phyloP scores from a whole-genome alignment of 2,329 filamentous ascomycete species.

The Pestalotiopsis sp. region DNA sequence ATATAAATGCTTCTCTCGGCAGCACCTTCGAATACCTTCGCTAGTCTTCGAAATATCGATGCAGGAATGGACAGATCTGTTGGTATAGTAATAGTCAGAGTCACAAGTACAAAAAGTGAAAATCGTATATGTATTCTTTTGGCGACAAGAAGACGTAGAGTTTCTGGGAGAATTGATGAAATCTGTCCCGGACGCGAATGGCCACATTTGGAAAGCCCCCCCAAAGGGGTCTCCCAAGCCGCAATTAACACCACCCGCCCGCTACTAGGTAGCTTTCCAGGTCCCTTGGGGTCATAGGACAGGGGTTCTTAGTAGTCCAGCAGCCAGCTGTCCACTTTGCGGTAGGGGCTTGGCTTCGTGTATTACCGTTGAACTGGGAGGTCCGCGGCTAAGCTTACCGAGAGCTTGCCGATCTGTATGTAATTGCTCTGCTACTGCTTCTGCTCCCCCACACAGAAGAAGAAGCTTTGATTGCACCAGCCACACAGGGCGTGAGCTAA shows the following conservation, averaged over 20 bases:
- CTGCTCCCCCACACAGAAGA: not conserved
- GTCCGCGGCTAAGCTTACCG: not conserved
- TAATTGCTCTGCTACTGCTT: not conserved
- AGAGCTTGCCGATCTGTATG: not conserved
- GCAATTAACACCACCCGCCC: not conserved
- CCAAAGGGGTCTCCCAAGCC: not conserved
- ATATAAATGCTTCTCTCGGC: not conserved
- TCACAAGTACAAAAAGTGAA: not conserved
- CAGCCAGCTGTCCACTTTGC: not conserved
- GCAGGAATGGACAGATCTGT: not conserved
- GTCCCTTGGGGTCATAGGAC: not conserved
- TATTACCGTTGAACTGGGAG: not conserved
- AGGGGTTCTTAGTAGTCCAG: not conserved
- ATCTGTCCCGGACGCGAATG: slow-evolving; percentile 6
- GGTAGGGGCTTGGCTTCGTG: not conserved
- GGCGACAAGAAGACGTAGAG: not conserved
- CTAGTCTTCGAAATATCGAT: not conserved
- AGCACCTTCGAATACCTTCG: not conserved
- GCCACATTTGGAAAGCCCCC: not conserved
- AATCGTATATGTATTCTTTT: not conserved
- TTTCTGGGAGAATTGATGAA: slow-evolving; percentile 2
- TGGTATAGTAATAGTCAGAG: not conserved
- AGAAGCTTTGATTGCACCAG: not conserved
- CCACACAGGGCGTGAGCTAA: not conserved
- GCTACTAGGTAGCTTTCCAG: not conserved